These are phyloP conservation scores for Cantharellus cinnabarinus DNA, from an alignment of 768 basidiomycete genomes.

Conservation along the genomic window DNA sequence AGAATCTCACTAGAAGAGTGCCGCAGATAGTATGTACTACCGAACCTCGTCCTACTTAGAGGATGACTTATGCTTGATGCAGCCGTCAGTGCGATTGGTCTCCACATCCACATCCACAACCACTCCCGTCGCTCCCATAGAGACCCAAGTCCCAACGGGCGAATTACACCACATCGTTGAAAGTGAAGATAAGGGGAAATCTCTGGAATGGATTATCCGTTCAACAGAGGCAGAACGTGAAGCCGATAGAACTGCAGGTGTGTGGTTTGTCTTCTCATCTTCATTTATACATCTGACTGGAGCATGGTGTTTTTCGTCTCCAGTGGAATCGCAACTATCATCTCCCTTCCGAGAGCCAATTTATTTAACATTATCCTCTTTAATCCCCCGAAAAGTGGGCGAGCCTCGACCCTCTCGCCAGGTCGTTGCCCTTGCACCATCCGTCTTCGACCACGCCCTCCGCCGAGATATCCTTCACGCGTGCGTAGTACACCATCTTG, in stretches of 20 bases:
- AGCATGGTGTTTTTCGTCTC: not conserved
- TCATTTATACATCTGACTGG: not conserved
- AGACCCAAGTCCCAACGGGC: no score
- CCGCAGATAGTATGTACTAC: no score
- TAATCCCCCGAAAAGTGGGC: constrained; percentile 6
- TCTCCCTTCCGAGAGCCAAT: constrained; percentile 3
- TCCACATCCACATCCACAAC: no score
- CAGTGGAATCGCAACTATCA: not conserved
- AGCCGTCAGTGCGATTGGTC: no score
- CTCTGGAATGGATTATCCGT: not conserved
- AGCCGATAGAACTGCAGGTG: not conserved
- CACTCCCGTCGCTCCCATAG: no score
- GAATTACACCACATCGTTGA: no score
- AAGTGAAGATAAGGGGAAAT: not conserved
- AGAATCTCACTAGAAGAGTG: no score
- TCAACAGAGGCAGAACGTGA: not conserved
- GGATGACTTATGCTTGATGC: no score
- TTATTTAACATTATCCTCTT: constrained; percentile 9
- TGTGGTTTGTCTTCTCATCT: not conserved
- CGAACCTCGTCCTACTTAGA: no score
- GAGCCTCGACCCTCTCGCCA: constrained; percentile 2
- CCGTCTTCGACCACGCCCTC: constrained; percentile 70
- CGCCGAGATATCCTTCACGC: constrained; percentile 85
- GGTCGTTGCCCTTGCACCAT: constrained; percentile 20
- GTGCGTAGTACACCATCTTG: constrained; percentile 73